phyloP scores from a whole-genome alignment of 768 basidiomycete genomes.

The Mycena rosella region DNA sequence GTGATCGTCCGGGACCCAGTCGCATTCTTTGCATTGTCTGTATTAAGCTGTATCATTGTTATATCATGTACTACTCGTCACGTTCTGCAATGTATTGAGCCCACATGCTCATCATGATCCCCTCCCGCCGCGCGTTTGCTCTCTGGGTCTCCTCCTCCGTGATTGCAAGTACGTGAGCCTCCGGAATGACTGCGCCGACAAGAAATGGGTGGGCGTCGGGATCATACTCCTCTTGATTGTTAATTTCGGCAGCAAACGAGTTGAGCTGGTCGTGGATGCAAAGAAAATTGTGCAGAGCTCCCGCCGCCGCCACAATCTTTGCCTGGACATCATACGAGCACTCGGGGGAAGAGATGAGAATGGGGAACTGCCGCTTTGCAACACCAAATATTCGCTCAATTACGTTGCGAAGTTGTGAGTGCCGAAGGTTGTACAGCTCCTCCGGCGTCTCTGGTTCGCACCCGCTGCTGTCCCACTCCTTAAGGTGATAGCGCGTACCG shows the following conservation, averaged over 20 bases:
- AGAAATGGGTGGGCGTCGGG: slow-evolving; percentile 17
- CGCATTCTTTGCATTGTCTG: too few relatives aligned
- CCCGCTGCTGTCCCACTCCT: slow-evolving; percentile 42
- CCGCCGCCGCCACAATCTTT: slow-evolving; percentile 32
- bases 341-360: too few relatives aligned
- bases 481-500: slow-evolving; percentile 45
- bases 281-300: slow-evolving; percentile 42
- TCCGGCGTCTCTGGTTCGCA: slow-evolving; percentile 34
- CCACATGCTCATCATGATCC: slow-evolving; percentile 14
- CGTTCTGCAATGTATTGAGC: slow-evolving; percentile 17
- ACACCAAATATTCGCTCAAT: too few relatives aligned
- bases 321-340: too few relatives aligned
- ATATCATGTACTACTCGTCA: slow-evolving; percentile 2
- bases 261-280: slow-evolving; percentile 33
- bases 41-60: neutral
- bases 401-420: too few relatives aligned
- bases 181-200: neutral
- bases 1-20: too few relatives aligned
- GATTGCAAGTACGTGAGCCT: slow-evolving; percentile 12
- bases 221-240: slow-evolving; percentile 3
- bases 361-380: too few relatives aligned
- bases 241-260: neutral
- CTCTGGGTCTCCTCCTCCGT: slow-evolving; percentile 10
- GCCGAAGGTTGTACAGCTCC: slow-evolving; percentile 44
- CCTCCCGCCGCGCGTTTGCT: slow-evolving; percentile 9